phyloP scores from a whole-genome alignment of 805 yeast genomes.

The Hanseniaspora occidentalis region DNA sequence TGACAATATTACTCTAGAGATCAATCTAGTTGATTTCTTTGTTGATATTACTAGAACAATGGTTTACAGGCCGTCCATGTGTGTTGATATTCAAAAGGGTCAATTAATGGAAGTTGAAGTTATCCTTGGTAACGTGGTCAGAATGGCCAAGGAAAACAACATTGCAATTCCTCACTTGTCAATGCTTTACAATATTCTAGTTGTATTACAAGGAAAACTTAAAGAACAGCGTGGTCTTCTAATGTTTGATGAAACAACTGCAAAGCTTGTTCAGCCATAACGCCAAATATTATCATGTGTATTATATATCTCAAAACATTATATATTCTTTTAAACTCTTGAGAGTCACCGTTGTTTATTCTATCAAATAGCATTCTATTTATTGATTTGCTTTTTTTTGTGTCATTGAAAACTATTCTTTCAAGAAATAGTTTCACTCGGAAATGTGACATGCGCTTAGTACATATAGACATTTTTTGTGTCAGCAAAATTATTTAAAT shows the following conservation, averaged over 20 bases:
- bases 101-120: conserved; percentile 60
- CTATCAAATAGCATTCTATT: no score
- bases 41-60: conserved; percentile 40
- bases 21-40: conserved; percentile 33
- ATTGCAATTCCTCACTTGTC: conserved; percentile 48
- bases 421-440: no score
- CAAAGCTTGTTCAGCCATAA: conserved; percentile 10
- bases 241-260: conserved; percentile 11
- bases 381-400: no score
- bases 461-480: no score
- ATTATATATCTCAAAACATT: no score
- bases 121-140: conserved; percentile 54
- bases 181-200: conserved; percentile 45
- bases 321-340: no score
- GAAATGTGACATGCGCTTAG: no score
- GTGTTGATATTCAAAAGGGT: conserved; percentile 47
- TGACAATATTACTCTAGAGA: conserved; percentile 43
- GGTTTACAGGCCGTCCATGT: conserved; percentile 56
- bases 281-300: no score
- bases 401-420: no score
- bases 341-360: no score
- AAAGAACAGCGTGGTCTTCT: conserved; percentile 43
- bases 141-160: conserved; percentile 32
- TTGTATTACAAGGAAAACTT: conserved; percentile 46
- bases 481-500: no score